Base-by-base conservation (phyloP, 176 grass and related monocot species). In the Phoenix dactylifera region DNA sequence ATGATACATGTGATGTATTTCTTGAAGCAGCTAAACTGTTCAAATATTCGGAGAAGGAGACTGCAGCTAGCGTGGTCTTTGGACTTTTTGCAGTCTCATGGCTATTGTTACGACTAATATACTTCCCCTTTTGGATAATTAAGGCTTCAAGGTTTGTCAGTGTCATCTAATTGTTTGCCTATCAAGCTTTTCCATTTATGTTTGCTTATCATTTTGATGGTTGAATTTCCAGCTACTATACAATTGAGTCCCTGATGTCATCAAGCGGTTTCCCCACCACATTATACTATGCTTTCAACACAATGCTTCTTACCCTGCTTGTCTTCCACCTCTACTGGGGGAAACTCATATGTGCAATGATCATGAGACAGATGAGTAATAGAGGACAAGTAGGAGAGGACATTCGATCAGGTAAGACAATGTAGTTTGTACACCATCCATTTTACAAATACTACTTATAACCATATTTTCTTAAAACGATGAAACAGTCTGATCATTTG, bases 71-170 rank as follows among this genome's bases (percentile, higher is more conserved):
- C 63, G 55, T 86, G 49, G 89, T 68, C 70, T 98, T 98, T 28
- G 94, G 94, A 55, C 82, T 93, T 58, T 98, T 98, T 71, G 88
- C 88, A 66, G 48, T 92, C 30, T 98, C 94, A 49, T 98, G 88
- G 94, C 76, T 98, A 24, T 26, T 89, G 16, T 58, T 93, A 64
- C 87, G 94, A 49, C 71, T 98, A 58, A 57, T 98, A 72, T 98
- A 98, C 85, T 98, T 98, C 56, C 94, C 94, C 50, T 93, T 98
- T 75, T 93, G 94, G 94, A 98, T 98, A 66, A 98, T 98, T 66
- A 98, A 75, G 72, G 76, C 82, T 22, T 98, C 94, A 71, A 92
- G 94, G 94, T 98, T 66, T 66, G 72, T 82, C 35, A 44, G 35
- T 57, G 64, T 9, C 3, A 24, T n/a, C 24, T 35, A 52, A 39